Percentiles rank a stretch among this genome's conserved stretches.
phyloP scores from a whole-genome alignment of 441 rosid genomes.

The Populus hybrid region DNA sequence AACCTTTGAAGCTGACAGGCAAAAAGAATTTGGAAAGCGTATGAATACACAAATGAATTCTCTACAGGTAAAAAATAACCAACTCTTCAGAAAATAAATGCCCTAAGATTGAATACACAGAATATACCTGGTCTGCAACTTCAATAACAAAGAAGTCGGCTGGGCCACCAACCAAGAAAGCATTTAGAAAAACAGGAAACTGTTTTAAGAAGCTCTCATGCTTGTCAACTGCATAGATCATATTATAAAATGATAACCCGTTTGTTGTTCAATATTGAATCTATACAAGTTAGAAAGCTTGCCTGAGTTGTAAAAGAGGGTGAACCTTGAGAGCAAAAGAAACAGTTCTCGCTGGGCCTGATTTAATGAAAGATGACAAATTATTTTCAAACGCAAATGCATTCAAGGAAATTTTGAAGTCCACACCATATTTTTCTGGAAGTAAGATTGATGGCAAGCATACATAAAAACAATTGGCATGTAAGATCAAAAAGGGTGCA shows the following conservation, averaged over 20 bases:
- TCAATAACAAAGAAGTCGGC: slow-evolving; percentile 91
- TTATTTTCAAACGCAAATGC: slow-evolving; percentile 10
- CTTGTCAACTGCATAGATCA: slow-evolving; percentile 62
- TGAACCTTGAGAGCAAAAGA: slow-evolving; percentile 83
- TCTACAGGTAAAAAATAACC: neutral
- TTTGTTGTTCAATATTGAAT: slow-evolving; percentile 3
- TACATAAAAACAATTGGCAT: neutral
- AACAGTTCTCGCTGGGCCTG: slow-evolving; percentile 89
- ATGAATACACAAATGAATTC: neutral
- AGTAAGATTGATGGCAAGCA: neutral
- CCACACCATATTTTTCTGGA: neutral
- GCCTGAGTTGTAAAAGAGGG: slow-evolving; percentile 92
- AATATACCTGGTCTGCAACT: slow-evolving; percentile 75
- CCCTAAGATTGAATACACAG: neutral
- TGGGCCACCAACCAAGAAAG: slow-evolving; percentile 85
- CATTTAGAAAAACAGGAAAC: slow-evolving; percentile 74
- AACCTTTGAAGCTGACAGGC: slow-evolving; percentile 76
- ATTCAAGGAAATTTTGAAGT: neutral
- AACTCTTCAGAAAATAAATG: neutral
- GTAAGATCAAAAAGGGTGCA: neutral
- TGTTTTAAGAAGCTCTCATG: slow-evolving; percentile 70
- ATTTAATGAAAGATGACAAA: slow-evolving; percentile 2
- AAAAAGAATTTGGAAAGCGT: neutral
- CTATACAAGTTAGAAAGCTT: slow-evolving; percentile 3
- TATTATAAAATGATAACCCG: slow-evolving; percentile 3